These are phyloP conservation scores for Quaeritorhiza haematococci DNA, from an alignment of 371 early-diverging fungal species.

Conservation along the genomic window DNA sequence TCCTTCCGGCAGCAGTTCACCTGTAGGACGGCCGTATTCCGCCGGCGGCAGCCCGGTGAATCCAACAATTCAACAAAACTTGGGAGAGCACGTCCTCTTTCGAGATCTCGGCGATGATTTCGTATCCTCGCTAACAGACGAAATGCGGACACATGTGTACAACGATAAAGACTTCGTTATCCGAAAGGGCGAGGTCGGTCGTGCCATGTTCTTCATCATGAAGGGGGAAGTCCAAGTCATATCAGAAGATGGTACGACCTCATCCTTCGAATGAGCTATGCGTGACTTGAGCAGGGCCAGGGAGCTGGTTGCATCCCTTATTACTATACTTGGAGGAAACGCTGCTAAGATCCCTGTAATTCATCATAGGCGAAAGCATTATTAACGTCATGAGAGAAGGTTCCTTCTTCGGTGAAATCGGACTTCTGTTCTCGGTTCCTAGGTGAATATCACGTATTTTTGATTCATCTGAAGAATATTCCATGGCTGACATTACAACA, in stretches of 20 bases:
- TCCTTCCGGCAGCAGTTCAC: no score
- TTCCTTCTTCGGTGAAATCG: constrained; percentile 48
- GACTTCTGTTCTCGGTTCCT: constrained; percentile 41
- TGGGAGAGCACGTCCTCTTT: constrained; percentile 39
- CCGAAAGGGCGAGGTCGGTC: constrained; percentile 39
- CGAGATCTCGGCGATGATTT: constrained; percentile 32
- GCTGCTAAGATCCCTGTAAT: neutral
- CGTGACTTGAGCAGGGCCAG: no score
- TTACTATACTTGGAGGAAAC: no score
- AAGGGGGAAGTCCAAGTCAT: constrained; percentile 37
- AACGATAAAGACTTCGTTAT: constrained; percentile 32
- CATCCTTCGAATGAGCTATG: no score
- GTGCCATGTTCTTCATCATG: constrained; percentile 40
- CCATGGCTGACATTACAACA: neutral
- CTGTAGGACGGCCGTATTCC: no score
- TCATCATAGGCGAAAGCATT: constrained; percentile 33
- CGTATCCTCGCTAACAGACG: constrained; percentile 21
- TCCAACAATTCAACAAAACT: no score
- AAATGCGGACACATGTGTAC: constrained; percentile 38
- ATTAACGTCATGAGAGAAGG: constrained; percentile 43
- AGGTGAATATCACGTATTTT: constrained; percentile 18
- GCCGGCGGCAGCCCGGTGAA: no score
- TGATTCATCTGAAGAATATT: neutral
- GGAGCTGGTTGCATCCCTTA: no score
- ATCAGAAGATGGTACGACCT: constrained; percentile 34